phyloP scores from a whole-genome alignment of 2,329 filamentous ascomycete species.

The Colletotrichum zoysiae region DNA sequence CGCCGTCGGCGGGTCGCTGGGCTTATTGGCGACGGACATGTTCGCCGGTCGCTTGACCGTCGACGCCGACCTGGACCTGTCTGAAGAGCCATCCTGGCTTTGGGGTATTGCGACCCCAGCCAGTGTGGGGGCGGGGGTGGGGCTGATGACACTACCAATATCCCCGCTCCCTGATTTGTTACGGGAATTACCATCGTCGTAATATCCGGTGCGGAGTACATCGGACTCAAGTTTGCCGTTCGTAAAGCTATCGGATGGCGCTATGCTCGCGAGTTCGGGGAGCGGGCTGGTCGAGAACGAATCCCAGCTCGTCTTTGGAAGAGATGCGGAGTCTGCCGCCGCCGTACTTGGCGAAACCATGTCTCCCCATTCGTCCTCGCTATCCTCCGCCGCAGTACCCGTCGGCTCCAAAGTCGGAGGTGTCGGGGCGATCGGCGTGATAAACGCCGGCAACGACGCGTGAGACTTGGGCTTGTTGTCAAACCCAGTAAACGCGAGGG shows the following conservation, averaged over 20 bases:
- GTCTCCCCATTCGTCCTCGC: constrained; percentile 69
- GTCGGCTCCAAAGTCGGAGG: constrained; percentile 21
- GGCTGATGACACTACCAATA: constrained; percentile 34
- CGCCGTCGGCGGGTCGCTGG: constrained; percentile 24
- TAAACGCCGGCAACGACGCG: constrained; percentile 33
- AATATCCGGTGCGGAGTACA: constrained; percentile 24
- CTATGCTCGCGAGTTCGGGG: constrained; percentile 17
- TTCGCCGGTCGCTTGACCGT: constrained; percentile 22
- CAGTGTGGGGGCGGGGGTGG: constrained; percentile 36
- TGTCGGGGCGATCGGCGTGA: constrained; percentile 18
- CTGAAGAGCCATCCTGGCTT: constrained; percentile 19
- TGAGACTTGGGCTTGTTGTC: constrained; percentile 36
- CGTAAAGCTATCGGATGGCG: background rate
- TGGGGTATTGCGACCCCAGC: constrained; percentile 19
- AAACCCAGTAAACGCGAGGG: constrained; percentile 28
- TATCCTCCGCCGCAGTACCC: constrained; percentile 40
- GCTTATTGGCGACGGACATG: background rate
- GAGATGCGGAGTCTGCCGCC: constrained; percentile 24
- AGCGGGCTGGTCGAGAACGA: constrained; percentile 37
- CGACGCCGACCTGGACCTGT: constrained; percentile 28
- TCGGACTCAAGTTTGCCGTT: constrained; percentile 8
- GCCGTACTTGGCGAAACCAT: constrained; percentile 63
- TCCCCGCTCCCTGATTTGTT: constrained; percentile 33
- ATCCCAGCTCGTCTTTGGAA: constrained; percentile 38
- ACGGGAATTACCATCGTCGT: constrained; percentile 18